Percentiles rank a stretch among this genome's conserved stretches.
Evolutionary conservation across 176 grass and related monocot species (phyloP).

Genomic region (Carex kokanica): DNA sequence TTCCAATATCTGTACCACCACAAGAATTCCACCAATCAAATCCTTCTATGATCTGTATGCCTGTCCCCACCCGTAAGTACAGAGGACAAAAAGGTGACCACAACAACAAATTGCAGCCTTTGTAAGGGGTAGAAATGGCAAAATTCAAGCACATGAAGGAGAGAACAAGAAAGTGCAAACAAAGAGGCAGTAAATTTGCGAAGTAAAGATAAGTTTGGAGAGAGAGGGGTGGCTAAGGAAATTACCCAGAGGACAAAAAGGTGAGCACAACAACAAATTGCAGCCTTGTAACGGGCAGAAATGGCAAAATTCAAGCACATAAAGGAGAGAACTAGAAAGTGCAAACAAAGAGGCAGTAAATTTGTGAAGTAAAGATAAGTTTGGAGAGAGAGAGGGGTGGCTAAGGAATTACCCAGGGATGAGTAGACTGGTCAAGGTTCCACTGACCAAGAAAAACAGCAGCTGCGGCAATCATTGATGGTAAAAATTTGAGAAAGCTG

Average conservation of each 20-base stretch:
- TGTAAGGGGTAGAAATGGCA: not conserved
- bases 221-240: not conserved
- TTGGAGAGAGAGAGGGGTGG: not conserved
- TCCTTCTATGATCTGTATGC: not conserved
- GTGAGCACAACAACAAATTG: not conserved
- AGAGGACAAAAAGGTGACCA: not conserved
- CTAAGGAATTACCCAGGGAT: constrained; percentile 61
- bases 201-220: not conserved
- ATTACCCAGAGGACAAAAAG: constrained; percentile 48
- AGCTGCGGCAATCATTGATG: constrained; percentile 73
- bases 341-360: not conserved
- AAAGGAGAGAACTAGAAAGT: not conserved
- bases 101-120: not conserved
- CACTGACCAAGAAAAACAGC: constrained; percentile 79
- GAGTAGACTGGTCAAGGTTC: constrained; percentile 65
- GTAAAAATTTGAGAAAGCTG: constrained; percentile 70
- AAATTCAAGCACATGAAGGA: not conserved
- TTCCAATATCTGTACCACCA: too few relatives aligned
- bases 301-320: not conserved
- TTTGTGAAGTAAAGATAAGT: not conserved
- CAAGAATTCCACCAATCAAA: too few relatives aligned
- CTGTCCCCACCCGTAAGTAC: not conserved
- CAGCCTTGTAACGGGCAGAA: not conserved
- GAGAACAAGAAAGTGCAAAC: not conserved
- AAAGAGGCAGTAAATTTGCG: constrained; percentile 3